phyloP scores from a whole-genome alignment of 345 rosid genomes.

The Psidium guajava region DNA sequence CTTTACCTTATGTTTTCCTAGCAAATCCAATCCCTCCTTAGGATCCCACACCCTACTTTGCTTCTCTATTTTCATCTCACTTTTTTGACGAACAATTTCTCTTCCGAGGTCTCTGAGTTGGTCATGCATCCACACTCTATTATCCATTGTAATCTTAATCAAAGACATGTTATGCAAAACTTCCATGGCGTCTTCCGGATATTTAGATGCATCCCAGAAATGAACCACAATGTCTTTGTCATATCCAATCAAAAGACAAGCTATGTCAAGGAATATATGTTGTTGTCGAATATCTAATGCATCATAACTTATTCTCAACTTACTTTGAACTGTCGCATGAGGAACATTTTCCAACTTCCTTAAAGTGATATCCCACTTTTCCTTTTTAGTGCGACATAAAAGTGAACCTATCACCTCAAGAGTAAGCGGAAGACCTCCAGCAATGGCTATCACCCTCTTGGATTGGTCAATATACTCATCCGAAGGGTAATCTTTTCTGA shows the following conservation, averaged over 20 bases:
- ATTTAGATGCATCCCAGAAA: background rate
- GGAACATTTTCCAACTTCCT: rapidly evolving
- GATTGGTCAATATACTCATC: rapidly evolving
- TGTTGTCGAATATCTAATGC: no score
- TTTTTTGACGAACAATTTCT: no score
- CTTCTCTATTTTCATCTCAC: background rate
- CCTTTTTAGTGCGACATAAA: background rate
- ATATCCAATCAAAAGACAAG: background rate
- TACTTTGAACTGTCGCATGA: no score
- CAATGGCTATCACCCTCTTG: rapidly evolving
- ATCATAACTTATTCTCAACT: no score
- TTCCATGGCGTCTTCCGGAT: rapidly evolving
- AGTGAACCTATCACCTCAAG: background rate
- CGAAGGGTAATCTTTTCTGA: background rate
- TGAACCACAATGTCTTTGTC: rapidly evolving
- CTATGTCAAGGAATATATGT: background rate
- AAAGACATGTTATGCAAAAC: background rate
- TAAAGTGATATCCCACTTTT: rapidly evolving
- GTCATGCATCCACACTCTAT: background rate
- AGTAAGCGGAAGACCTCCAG: background rate
- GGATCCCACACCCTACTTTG: background rate
- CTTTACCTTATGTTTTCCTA: background rate
- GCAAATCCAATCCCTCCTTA: rapidly evolving
- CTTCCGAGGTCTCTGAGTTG: background rate
- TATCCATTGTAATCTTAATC: rapidly evolving